Evolutionary conservation across 139 green algal genomes (phyloP).

Genomic region (Auxenochlorella pyrenoidosa): DNA sequence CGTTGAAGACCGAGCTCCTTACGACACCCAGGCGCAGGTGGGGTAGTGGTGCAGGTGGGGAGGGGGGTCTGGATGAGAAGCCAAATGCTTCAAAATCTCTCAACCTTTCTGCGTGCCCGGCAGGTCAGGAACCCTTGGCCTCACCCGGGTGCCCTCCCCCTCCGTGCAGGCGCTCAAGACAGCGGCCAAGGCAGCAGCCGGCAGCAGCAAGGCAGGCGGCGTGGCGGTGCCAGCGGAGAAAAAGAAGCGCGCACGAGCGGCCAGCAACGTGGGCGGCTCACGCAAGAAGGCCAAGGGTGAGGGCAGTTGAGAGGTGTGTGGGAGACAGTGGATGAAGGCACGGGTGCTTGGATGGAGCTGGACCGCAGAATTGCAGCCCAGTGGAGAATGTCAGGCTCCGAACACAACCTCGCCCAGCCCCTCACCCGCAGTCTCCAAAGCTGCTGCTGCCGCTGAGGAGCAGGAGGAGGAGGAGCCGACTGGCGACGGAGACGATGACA

Average conservation of each 20-base stretch:
- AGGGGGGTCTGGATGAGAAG: background rate
- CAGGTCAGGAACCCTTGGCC: background rate
- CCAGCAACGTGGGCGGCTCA: background rate
- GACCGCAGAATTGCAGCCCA: no score
- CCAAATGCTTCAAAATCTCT: no score
- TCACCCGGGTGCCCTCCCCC: background rate
- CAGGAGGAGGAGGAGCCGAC: background rate
- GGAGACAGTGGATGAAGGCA: background rate
- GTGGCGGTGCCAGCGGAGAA: background rate
- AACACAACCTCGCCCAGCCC: background rate
- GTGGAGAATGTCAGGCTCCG: background rate
- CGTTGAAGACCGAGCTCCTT: background rate
- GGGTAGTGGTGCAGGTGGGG: background rate
- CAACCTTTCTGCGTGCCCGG: no score
- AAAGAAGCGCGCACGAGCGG: background rate
- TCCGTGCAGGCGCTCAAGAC: background rate
- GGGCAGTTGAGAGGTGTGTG: background rate
- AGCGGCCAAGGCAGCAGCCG: background rate
- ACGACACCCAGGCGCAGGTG: background rate
- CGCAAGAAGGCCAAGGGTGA: conserved; percentile 3
- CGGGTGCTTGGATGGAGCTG: background rate
- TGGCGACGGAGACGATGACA: background rate
- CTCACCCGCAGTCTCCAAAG: background rate
- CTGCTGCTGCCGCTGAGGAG: background rate
- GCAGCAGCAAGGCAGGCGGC: background rate